Conservation (phyloP, 179 eudicot genomes). For the Carnegiea gigantea region DNA sequence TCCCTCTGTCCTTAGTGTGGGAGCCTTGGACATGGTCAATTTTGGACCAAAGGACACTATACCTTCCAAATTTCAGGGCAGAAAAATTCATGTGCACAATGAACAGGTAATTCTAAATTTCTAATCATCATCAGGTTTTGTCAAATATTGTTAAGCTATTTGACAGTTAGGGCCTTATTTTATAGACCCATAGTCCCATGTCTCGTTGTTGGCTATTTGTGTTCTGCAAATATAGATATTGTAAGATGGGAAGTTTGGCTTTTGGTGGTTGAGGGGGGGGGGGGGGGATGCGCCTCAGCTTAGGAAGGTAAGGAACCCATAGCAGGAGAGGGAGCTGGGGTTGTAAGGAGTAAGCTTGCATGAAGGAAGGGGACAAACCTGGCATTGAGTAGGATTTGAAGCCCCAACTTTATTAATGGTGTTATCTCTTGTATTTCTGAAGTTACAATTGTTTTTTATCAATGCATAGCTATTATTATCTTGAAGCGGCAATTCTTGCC, state of each 20-base stretch:
- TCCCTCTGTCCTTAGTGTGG: conserved; percentile 86
- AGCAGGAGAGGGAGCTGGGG: background rate
- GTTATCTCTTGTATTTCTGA: background rate
- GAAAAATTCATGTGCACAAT: conserved; percentile 77
- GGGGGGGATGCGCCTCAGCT: background rate
- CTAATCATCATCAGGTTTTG: conserved; percentile 6
- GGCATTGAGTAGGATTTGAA: background rate
- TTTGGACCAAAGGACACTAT: conserved; percentile 71
- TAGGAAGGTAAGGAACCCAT: background rate
- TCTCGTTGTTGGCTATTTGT: background rate
- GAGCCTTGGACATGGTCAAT: conserved; percentile 97
- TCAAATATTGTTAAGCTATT: conserved; percentile 5
- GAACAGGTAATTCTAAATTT: conserved; percentile 56
- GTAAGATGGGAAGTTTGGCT: background rate
- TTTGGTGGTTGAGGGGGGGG: background rate
- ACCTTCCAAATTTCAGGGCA: conserved; percentile 64
- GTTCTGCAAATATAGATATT: background rate
- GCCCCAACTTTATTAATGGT: background rate
- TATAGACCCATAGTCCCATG: too few relatives aligned
- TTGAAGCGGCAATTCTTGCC: background rate
- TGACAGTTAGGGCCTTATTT: background rate
- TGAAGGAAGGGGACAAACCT: too few relatives aligned
- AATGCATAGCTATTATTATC: background rate
- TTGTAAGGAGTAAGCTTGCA: too few relatives aligned
- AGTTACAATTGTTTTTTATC: background rate